These are phyloP conservation scores for Cyanodermella asteris DNA, from an alignment of 2,329 filamentous ascomycete species.

Conservation along the genomic window DNA sequence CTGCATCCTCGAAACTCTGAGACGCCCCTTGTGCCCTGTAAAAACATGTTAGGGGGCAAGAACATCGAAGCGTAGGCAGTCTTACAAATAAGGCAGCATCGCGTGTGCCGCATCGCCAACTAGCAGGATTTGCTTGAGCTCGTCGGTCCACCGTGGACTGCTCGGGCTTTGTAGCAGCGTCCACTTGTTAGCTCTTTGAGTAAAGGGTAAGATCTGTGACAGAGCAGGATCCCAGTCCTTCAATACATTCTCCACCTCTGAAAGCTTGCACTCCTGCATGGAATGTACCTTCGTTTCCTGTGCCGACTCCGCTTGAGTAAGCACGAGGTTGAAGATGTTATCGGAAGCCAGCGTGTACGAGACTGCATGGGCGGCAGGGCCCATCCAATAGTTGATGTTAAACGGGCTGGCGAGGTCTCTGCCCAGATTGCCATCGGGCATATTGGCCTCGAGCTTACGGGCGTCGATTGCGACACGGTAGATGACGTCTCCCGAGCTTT, in stretches of 20 bases:
- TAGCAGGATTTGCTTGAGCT: constrained; percentile 12
- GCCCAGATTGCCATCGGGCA: too few species aligned
- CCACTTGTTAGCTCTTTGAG: constrained; percentile 45
- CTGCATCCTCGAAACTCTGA: constrained; percentile 45
- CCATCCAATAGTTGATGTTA: constrained; percentile 39
- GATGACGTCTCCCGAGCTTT: constrained; percentile 41
- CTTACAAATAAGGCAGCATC: constrained; percentile 2
- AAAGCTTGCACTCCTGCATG: too few species aligned
- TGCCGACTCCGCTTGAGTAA: constrained; percentile 34
- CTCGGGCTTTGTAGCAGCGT: constrained; percentile 35
- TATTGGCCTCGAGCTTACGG: too few species aligned
- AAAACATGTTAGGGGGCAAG: constrained; percentile 8
- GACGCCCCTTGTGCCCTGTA: constrained; percentile 46
- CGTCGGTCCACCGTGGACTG: constrained; percentile 32
- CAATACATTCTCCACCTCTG: constrained; percentile 43
- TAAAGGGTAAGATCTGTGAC: constrained; percentile 24
- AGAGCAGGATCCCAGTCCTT: constrained; percentile 37
- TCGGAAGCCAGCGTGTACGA: constrained; percentile 39
- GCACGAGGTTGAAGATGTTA: constrained; percentile 41
- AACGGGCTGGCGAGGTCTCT: constrained; percentile 32
- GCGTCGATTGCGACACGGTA: constrained; percentile 40
- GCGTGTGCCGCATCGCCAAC: constrained; percentile 7
- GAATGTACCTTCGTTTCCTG: constrained; percentile 29
- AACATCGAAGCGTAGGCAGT: neutral
- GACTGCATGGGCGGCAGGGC: constrained; percentile 37